A percentile compares a stretch with the other conserved stretches of the same genome.
Conservation (phyloP, 75 land plant genomes). For the Pseudotsuga menziesii region DNA sequence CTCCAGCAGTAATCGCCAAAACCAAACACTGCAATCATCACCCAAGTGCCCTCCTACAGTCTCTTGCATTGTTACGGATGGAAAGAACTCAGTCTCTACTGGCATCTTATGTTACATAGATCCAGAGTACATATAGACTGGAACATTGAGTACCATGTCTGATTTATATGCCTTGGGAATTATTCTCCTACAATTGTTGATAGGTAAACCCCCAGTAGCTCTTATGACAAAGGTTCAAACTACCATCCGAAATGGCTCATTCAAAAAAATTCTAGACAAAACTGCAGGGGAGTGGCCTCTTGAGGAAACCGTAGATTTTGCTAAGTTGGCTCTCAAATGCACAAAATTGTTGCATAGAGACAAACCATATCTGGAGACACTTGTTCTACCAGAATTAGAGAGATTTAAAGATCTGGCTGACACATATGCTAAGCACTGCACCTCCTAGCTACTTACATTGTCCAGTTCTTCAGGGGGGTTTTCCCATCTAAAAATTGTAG, state of each 20-base stretch:
- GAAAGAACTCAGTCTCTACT: slow-evolving; percentile 15
- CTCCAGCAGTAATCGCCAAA: too few relatives aligned
- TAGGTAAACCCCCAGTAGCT: slow-evolving; percentile 18
- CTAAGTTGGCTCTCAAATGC: slow-evolving; percentile 15
- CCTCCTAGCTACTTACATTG: slow-evolving; percentile 48
- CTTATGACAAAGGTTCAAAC: slow-evolving; percentile 6
- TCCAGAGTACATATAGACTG: slow-evolving; percentile 34
- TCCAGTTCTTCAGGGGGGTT: slow-evolving; percentile 45
- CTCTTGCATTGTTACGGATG: slow-evolving; percentile 12
- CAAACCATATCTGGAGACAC: slow-evolving; percentile 15
- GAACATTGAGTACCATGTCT: slow-evolving; percentile 21
- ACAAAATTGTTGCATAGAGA: slow-evolving; percentile 10
- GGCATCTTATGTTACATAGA: slow-evolving; percentile 37
- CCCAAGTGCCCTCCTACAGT: slow-evolving; percentile 9
- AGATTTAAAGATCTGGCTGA: slow-evolving; percentile 9
- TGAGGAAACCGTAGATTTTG: slow-evolving; percentile 16
- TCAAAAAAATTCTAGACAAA: slow-evolving; percentile 11
- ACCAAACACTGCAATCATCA: too few relatives aligned
- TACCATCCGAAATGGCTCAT: not conserved
- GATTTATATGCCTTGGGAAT: slow-evolving; percentile 41
- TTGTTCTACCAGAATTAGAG: slow-evolving; percentile 15
- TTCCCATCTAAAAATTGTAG: too few relatives aligned
- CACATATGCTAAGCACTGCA: not conserved
- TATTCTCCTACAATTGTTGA: slow-evolving; percentile 32
- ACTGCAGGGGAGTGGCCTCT: slow-evolving; percentile 28